Evolutionary conservation across 2,329 filamentous ascomycete genomes (phyloP).

Genomic region (Ascochyta fabae): DNA sequence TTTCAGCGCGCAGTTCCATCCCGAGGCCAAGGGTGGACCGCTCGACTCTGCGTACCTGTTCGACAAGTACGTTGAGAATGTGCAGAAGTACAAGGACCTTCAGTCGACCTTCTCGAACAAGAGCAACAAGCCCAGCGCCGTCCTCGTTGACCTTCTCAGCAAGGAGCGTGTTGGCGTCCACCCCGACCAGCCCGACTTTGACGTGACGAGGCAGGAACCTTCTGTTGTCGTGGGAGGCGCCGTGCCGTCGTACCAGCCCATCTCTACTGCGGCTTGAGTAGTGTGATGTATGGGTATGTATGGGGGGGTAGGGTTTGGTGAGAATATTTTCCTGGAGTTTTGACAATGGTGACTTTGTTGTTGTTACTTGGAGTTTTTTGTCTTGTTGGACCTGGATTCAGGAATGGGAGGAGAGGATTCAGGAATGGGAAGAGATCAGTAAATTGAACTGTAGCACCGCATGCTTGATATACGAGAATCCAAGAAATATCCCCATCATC

Average conservation of each 20-base stretch:
- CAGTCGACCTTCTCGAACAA: slow-evolving; percentile 75
- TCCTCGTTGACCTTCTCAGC: slow-evolving; percentile 87
- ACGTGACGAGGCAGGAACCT: slow-evolving; percentile 35
- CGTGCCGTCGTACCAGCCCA: slow-evolving; percentile 43
- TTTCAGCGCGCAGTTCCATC: slow-evolving; percentile 98
- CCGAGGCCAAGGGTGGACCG: slow-evolving; percentile 95
- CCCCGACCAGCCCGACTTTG: slow-evolving; percentile 47
- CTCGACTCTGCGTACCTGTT: slow-evolving; percentile 96
- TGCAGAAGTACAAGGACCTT: slow-evolving; percentile 85
- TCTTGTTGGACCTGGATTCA: neutral
- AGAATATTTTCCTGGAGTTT: neutral
- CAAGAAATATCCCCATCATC: neutral
- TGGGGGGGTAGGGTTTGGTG: neutral
- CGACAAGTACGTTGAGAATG: slow-evolving; percentile 92
- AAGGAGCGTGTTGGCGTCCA: slow-evolving; percentile 92
- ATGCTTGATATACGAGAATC: neutral
- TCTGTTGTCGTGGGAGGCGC: slow-evolving; percentile 37
- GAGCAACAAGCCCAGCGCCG: slow-evolving; percentile 85
- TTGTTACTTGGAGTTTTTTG: neutral
- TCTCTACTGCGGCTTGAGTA: slow-evolving; percentile 40
- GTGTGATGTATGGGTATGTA: neutral
- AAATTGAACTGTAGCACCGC: neutral
- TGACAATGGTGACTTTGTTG: neutral
- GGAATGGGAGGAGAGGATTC: too few species aligned
- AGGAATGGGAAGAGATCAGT: neutral